These are phyloP conservation scores for Colletotrichum tropicale DNA, from an alignment of 2,329 filamentous ascomycete species.

Conservation along the genomic window DNA sequence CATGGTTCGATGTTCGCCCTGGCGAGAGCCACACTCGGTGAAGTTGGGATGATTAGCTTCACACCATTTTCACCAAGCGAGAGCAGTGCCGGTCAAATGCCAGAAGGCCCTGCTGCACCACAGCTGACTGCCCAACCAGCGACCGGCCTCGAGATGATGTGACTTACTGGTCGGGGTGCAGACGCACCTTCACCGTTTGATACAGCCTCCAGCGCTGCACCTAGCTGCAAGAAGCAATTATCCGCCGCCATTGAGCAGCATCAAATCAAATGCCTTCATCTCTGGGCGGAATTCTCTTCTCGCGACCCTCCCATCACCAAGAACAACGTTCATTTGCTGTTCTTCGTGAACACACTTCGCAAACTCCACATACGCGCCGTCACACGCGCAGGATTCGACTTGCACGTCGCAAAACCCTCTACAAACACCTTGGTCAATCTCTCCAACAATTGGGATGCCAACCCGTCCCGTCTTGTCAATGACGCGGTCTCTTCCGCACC, in stretches of 20 bases:
- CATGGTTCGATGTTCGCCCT: slow-evolving; percentile 1
- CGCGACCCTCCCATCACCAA: not conserved
- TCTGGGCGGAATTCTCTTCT: not conserved
- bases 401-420: not conserved
- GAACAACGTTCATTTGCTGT: not conserved
- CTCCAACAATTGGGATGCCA: not conserved
- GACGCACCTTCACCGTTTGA: not conserved
- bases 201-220: slow-evolving; percentile 3
- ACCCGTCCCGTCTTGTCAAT: slow-evolving; percentile 23
- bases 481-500: not conserved
- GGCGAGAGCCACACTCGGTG: slow-evolving; percentile 8
- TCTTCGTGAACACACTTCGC: not conserved
- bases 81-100: slow-evolving; percentile 11
- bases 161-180: not conserved
- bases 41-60: slow-evolving; percentile 7
- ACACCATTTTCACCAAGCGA: slow-evolving; percentile 11
- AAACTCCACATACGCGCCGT: not conserved
- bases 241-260: not conserved
- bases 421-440: not conserved
- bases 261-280: not conserved
- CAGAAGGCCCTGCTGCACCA: not conserved
- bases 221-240: not conserved
- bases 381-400: not conserved
- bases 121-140: not conserved
- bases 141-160: not conserved